Evolutionary conservation across 768 basidiomycete species (phyloP).

Genomic region (Termitomyces sp.): DNA sequence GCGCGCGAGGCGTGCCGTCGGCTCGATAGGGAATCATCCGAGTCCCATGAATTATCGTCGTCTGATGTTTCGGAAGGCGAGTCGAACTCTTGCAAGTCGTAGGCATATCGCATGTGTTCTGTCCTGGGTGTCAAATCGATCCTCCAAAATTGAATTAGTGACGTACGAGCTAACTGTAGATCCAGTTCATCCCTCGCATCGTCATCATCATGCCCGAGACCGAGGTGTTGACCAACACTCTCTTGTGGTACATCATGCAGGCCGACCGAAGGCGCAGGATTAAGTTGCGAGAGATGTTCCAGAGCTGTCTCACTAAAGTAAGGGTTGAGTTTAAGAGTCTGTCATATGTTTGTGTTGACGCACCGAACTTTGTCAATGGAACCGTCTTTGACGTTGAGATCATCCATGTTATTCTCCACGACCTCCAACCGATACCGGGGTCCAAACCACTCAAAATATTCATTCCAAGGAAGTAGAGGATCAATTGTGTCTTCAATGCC

Average conservation of each 20-base stretch:
- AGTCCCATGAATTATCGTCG: slow-evolving; percentile 39
- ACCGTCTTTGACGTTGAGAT: slow-evolving; percentile 77
- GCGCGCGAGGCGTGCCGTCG: slow-evolving; percentile 30
- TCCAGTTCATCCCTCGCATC: slow-evolving; percentile 59
- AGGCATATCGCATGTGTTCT: slow-evolving; percentile 67
- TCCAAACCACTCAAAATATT: slow-evolving; percentile 97
- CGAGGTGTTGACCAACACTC: slow-evolving; percentile 58
- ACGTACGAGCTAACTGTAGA: slow-evolving; percentile 62
- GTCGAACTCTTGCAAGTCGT: slow-evolving; percentile 47
- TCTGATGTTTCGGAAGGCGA: slow-evolving; percentile 42
- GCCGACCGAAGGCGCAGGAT: slow-evolving; percentile 71
- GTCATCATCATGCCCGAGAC: slow-evolving; percentile 45
- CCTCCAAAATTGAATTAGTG: not conserved
- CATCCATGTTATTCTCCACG: slow-evolving; percentile 89
- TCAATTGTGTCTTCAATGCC: slow-evolving; percentile 78
- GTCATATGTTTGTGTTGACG: slow-evolving; percentile 16
- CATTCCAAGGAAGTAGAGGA: slow-evolving; percentile 76
- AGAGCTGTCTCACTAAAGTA: slow-evolving; percentile 28
- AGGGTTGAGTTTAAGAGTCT: not conserved
- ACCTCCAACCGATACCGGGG: slow-evolving; percentile 93
- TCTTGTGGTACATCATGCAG: slow-evolving; percentile 80
- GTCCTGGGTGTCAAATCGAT: not conserved
- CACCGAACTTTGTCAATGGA: slow-evolving; percentile 79
- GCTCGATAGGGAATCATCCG: slow-evolving; percentile 17
- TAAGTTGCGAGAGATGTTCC: slow-evolving; percentile 35